Percentiles rank a stretch among this genome's conserved stretches.
phyloP scores from a whole-genome alignment of 177 flowering plant species.

The Telopea speciosissima region DNA sequence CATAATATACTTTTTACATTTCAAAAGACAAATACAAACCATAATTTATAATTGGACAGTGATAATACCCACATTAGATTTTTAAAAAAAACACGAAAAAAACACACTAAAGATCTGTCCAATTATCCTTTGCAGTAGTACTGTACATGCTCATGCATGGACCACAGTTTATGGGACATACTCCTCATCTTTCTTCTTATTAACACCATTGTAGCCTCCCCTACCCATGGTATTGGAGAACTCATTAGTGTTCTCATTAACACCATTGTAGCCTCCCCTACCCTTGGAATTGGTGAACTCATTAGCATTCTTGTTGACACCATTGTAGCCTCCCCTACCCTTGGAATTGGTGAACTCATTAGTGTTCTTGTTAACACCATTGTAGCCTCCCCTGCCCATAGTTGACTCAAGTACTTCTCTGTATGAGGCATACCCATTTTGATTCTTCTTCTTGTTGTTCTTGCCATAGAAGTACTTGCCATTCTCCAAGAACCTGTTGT shows the following conservation, averaged over 20 bases:
- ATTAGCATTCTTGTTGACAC: too few relatives aligned
- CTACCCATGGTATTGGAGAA: slow-evolving; percentile 5
- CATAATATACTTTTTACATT: background rate
- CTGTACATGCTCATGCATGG: background rate
- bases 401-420: background rate
- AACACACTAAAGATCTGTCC: background rate
- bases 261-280: too few relatives aligned
- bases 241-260: slow-evolving; percentile 9
- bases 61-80: background rate
- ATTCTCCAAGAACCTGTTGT: slow-evolving; percentile 24
- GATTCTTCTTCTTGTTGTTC: background rate
- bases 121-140: background rate
- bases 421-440: background rate
- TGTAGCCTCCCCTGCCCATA: slow-evolving; percentile 7
- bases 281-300: too few relatives aligned
- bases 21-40: too few relatives aligned
- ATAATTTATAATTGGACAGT: background rate
- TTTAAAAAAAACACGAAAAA: too few relatives aligned
- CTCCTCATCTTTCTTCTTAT: slow-evolving; percentile 2
- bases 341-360: too few relatives aligned
- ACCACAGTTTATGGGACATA: slow-evolving; percentile 9
- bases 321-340: too few relatives aligned
- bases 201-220: too few relatives aligned
- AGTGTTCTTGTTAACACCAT: slow-evolving; percentile 10
- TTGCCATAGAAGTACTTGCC: slow-evolving; percentile 18